Percentiles rank a stretch among this genome's conserved stretches.
These are phyloP conservation scores for Pueraria montana DNA, from an alignment of 306 rosid genomes.

Conservation along the genomic window DNA sequence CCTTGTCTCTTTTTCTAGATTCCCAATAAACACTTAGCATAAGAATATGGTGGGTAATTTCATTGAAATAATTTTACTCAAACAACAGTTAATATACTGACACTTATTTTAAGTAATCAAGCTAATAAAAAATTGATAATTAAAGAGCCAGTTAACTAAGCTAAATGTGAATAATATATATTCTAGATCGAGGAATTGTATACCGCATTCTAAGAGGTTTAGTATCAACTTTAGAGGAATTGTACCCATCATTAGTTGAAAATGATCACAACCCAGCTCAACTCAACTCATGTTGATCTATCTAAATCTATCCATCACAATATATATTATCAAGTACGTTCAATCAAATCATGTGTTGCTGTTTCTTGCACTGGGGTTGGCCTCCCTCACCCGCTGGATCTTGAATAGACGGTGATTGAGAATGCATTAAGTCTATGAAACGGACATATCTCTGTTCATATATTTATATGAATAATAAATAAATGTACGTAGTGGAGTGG, in stretches of 20 bases:
- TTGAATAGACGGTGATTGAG: constrained; percentile 39
- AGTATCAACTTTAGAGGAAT: constrained; percentile 15
- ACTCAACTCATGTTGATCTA: not conserved
- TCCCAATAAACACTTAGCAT: constrained; percentile 54
- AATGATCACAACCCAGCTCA: constrained; percentile 31
- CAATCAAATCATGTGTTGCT: constrained; percentile 21
- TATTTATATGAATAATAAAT: not conserved
- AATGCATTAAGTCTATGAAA: constrained; percentile 43
- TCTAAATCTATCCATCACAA: not conserved
- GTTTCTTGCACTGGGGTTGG: not conserved
- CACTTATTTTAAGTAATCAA: not conserved
- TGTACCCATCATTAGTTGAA: constrained; percentile 27
- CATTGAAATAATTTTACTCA: constrained; percentile 6
- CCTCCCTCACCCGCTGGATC: constrained; percentile 5
- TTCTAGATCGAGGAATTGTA: constrained; percentile 25
- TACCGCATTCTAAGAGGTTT: constrained; percentile 7
- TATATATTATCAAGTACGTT: not conserved
- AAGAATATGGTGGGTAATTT: constrained; percentile 45
- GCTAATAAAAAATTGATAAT: not conserved
- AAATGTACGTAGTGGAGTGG: constrained; percentile 37
- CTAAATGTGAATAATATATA: constrained; percentile 5
- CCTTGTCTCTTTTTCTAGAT: constrained; percentile 49
- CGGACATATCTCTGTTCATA: constrained; percentile 15
- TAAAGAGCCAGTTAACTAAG: not conserved
- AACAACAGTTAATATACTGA: not conserved